Percentiles rank a stretch among this genome's conserved stretches.
These are phyloP conservation scores for Macrophomina tecta DNA, from an alignment of 2,329 filamentous ascomycete species.

Conservation along the genomic window DNA sequence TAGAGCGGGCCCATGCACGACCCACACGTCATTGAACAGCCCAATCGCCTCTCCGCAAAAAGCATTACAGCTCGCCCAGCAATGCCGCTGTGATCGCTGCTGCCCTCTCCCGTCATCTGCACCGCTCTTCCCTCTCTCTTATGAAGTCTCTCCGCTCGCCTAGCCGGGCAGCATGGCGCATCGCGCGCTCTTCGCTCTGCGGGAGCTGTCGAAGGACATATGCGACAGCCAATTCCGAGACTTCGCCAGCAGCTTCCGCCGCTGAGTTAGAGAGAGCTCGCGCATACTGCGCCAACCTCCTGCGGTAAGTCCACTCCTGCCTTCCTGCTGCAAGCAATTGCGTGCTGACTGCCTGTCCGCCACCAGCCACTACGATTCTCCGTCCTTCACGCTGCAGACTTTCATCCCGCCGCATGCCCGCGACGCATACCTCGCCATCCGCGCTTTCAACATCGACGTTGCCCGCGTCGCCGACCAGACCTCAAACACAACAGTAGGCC, in stretches of 20 bases:
- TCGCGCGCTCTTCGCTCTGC: conserved; percentile 9
- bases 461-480: conserved; percentile 89
- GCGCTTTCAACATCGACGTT: conserved; percentile 91
- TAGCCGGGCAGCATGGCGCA: conserved; percentile 20
- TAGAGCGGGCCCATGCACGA: conserved; percentile 32
- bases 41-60: conserved; percentile 25
- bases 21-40: conserved; percentile 22
- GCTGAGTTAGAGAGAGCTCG: conserved; percentile 61
- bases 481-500: conserved; percentile 83
- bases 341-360: background rate
- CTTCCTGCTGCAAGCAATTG: background rate
- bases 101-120: background rate
- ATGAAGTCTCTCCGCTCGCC: conserved; percentile 11
- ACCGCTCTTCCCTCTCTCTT: background rate
- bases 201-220: conserved; percentile 23
- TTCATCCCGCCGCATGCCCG: conserved; percentile 78
- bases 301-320: conserved; percentile 51
- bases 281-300: conserved; percentile 64
- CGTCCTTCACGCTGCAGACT: conserved; percentile 82
- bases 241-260: conserved; percentile 36
- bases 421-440: conserved; percentile 87
- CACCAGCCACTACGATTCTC: conserved; percentile 81
- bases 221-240: conserved; percentile 18
- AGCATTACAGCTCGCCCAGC: conserved; percentile 16
- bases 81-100: conserved; percentile 12